Conservation (phyloP, 2,329 filamentous ascomycete species). For the Claviceps paspali region DNA sequence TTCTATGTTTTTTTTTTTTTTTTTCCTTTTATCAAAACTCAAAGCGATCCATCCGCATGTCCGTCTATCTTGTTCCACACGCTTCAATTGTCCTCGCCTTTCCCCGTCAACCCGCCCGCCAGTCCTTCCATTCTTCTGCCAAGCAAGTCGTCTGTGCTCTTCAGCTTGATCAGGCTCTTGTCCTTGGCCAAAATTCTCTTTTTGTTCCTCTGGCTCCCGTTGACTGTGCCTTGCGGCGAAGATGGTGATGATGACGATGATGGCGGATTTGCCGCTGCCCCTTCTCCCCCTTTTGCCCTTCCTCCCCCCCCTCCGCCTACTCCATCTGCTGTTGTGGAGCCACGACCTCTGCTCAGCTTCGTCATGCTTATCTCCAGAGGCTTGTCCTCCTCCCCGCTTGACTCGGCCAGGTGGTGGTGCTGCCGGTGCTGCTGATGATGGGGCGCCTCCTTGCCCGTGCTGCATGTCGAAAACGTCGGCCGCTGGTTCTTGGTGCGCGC, state of each 20-base stretch:
- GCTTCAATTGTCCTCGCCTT: conserved; percentile 26
- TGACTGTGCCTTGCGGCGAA: conserved; percentile 2
- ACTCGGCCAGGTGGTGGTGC: conserved; percentile 32
- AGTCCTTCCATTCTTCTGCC: conserved; percentile 43
- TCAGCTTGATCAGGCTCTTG: conserved; percentile 35
- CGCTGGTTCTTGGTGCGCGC: conserved; percentile 14
- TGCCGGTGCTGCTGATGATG: conserved; percentile 10
- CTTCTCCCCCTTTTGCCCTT: background rate
- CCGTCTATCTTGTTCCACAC: too few species aligned
- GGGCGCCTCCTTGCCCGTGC: background rate
- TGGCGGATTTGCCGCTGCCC: background rate
- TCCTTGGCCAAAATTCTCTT: conserved; percentile 23
- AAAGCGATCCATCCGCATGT: too few species aligned
- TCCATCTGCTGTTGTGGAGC: conserved; percentile 13
- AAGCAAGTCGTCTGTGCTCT: conserved; percentile 42
- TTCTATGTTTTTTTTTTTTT: too few species aligned
- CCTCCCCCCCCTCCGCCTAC: conserved; percentile 7
- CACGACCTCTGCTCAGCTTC: conserved; percentile 23
- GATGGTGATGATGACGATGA: too few species aligned
- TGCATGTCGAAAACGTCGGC: background rate
- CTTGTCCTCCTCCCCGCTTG: conserved; percentile 62
- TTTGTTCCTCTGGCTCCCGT: conserved; percentile 9
- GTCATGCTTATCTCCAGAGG: conserved; percentile 69
- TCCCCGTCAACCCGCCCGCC: conserved; percentile 35
- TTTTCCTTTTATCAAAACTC: too few species aligned